Percentiles rank a stretch among this genome's conserved stretches.
Conservation (phyloP, 148 eudicot genomes). For the Rhododendron ovatum region DNA sequence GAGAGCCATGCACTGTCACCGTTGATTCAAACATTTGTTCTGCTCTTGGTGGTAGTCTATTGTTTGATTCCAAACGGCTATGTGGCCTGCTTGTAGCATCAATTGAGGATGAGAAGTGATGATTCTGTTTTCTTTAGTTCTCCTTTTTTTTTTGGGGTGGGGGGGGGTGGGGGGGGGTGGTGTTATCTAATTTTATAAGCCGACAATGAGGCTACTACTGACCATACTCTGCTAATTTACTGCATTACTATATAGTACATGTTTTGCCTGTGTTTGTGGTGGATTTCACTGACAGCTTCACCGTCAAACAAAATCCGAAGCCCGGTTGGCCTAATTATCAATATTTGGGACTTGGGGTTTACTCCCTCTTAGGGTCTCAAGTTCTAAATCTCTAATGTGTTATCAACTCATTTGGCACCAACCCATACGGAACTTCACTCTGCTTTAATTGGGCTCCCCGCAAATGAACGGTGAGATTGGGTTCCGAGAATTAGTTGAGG, state of each 20-base stretch:
- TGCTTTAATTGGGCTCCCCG: not conserved
- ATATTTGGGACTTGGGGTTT: no score
- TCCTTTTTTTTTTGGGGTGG: no score
- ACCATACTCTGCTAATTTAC: not conserved
- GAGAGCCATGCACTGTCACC: conserved; percentile 16
- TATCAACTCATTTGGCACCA: not conserved
- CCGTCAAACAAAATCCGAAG: no score
- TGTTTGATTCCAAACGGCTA: not conserved
- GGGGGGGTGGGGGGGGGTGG: not conserved
- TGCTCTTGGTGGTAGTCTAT: conserved; percentile 6
- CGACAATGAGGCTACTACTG: not conserved
- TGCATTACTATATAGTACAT: not conserved
- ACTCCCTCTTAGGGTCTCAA: no score
- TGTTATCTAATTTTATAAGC: not conserved
- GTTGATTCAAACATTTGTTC: conserved; percentile 8
- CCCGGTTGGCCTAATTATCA: no score
- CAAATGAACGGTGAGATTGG: not conserved
- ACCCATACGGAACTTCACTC: not conserved
- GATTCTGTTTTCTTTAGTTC: not conserved
- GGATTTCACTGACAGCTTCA: not conserved
- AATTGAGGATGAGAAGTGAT: not conserved
- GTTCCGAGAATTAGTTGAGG: no score
- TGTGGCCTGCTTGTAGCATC: not conserved
- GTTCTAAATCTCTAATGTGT: not conserved
- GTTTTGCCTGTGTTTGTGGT: not conserved